Conservation (phyloP, 768 basidiomycete genomes). For the Cubamyces sp. region DNA sequence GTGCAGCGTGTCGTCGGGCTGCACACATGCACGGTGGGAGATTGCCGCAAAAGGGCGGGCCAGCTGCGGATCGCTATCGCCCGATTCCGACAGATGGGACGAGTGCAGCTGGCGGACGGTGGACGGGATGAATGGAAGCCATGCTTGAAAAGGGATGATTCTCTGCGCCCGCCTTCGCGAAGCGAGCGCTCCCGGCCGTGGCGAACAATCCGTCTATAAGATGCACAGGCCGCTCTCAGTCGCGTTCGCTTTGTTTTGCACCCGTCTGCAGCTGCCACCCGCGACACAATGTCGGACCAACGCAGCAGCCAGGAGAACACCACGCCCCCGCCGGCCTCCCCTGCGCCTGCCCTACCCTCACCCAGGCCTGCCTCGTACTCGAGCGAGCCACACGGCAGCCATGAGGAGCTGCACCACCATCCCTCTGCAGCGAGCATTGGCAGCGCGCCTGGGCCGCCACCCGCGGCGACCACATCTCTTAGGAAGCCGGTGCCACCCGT, state of each 20-base stretch:
- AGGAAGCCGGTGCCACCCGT: slow-evolving; percentile 17
- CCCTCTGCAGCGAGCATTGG: neutral
- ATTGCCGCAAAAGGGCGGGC: neutral
- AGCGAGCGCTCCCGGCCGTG: neutral
- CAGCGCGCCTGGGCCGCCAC: neutral
- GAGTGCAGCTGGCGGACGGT: neutral
- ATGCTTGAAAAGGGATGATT: slow-evolving; percentile 11
- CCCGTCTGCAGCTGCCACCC: neutral
- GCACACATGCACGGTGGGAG: neutral
- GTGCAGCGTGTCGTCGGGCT: neutral
- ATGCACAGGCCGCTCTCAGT: slow-evolving; percentile 4
- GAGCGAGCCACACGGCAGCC: slow-evolving; percentile 12
- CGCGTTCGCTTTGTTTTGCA: neutral
- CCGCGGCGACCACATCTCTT: slow-evolving; percentile 6
- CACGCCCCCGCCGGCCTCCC: neutral
- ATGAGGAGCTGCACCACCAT: slow-evolving; percentile 8
- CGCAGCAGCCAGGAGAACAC: slow-evolving; percentile 8
- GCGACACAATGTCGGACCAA: slow-evolving; percentile 2
- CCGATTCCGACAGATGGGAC: neutral
- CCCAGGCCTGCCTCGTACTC: neutral
- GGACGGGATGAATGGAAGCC: slow-evolving; percentile 7
- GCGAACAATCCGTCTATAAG: neutral
- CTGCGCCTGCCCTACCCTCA: neutral
- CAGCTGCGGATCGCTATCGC: neutral
- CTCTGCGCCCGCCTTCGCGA: slow-evolving; percentile 12